phyloP scores from a whole-genome alignment of 805 yeast species.

The Spathaspora girioi region DNA sequence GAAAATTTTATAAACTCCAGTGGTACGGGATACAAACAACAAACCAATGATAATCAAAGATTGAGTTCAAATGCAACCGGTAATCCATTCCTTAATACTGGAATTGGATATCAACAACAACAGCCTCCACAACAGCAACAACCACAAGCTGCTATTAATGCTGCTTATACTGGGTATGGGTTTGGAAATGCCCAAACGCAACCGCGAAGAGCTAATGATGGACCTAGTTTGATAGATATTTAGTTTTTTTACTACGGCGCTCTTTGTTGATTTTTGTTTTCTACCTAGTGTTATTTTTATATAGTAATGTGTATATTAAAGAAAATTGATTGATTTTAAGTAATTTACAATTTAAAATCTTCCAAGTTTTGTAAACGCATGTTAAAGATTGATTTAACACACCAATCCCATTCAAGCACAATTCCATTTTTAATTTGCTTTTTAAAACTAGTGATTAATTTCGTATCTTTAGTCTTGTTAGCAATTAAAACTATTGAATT shows the following conservation, averaged over 20 bases:
- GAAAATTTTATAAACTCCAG: constrained; percentile 80
- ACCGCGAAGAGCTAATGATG: constrained; percentile 32
- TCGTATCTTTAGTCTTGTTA: constrained; percentile 35
- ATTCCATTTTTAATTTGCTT: constrained; percentile 9
- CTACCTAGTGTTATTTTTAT: background rate
- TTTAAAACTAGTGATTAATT: constrained; percentile 19
- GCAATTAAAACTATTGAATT: constrained; percentile 20
- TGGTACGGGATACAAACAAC: constrained; percentile 68
- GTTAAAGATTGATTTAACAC: constrained; percentile 52
- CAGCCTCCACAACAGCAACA: constrained; percentile 17
- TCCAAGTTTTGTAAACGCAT: constrained; percentile 29
- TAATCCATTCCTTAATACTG: constrained; percentile 63
- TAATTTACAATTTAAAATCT: constrained; percentile 13
- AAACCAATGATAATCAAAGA: constrained; percentile 22
- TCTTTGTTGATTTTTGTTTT: background rate
- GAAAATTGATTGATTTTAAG: background rate
- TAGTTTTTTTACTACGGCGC: constrained; percentile 11
- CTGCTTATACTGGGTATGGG: constrained; percentile 90
- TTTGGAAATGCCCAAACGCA: constrained; percentile 71
- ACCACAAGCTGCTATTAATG: constrained; percentile 43
- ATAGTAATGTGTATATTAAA: background rate
- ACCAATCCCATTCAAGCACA: constrained; percentile 64
- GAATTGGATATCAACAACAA: constrained; percentile 39
- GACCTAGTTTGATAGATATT: constrained; percentile 47
- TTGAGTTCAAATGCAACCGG: constrained; percentile 40